Evolutionary conservation across 2,329 filamentous ascomycete species (phyloP).

Genomic region (Orbilia quercus): DNA sequence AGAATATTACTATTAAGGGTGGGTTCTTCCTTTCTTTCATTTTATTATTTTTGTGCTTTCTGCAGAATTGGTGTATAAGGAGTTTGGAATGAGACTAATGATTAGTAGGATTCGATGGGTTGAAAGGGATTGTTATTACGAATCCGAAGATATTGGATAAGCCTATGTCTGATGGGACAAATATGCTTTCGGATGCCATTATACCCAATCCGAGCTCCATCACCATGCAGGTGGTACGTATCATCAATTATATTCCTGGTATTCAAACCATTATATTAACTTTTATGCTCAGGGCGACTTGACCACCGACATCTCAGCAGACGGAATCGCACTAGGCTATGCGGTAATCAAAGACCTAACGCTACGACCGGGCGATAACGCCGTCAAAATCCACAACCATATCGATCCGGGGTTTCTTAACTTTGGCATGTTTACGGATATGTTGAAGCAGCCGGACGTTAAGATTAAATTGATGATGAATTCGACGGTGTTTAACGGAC

Average conservation of each 20-base stretch:
- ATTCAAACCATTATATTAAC: too few species aligned
- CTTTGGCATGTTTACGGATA: constrained; percentile 63
- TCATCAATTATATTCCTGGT: background rate
- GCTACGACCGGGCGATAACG: constrained; percentile 71
- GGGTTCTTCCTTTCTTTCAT: too few species aligned
- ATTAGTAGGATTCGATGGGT: constrained; percentile 65
- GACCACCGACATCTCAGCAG: constrained; percentile 71
- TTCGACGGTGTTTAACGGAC: constrained; percentile 56
- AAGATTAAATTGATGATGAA: constrained; percentile 58
- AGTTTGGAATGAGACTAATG: background rate
- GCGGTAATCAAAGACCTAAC: constrained; percentile 71
- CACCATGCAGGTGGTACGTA: constrained; percentile 72
- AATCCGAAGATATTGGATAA: constrained; percentile 66
- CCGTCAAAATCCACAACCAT: constrained; percentile 68
- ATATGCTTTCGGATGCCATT: constrained; percentile 70
- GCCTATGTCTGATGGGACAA: constrained; percentile 66
- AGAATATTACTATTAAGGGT: constrained; percentile 68
- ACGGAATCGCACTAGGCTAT: constrained; percentile 68
- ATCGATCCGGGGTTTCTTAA: constrained; percentile 64
- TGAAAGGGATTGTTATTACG: constrained; percentile 69
- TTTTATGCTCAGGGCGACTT: constrained; percentile 75
- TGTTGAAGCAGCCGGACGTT: constrained; percentile 25
- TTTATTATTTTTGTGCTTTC: too few species aligned
- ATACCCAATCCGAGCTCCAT: constrained; percentile 75
- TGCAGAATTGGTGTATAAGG: background rate